phyloP scores from a whole-genome alignment of 305 asterid species.

The Fraxinus albicans region DNA sequence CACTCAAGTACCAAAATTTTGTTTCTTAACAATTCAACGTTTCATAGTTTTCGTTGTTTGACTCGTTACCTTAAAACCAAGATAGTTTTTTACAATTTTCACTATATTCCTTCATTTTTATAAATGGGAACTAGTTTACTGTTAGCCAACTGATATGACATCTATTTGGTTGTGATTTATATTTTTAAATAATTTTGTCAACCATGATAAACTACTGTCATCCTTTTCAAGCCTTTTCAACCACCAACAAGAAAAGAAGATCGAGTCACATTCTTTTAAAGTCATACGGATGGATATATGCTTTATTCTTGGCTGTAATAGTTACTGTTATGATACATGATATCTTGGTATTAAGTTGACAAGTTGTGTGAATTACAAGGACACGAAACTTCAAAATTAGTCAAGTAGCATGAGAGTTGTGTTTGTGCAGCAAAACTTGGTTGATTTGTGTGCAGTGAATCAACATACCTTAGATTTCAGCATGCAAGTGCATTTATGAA shows the following conservation, averaged over 20 bases:
- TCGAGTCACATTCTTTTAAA: not conserved
- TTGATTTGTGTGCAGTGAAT: conserved; percentile 6
- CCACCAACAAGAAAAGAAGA: not conserved
- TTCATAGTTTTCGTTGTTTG: not conserved
- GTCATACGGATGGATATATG: not conserved
- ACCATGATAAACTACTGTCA: not conserved
- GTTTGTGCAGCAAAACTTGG: conserved; percentile 1
- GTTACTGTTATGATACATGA: not conserved
- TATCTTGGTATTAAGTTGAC: not conserved
- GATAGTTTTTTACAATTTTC: not conserved
- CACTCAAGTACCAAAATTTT: not conserved
- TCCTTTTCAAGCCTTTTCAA: not conserved
- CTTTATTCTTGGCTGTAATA: not conserved
- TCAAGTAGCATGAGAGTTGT: not conserved
- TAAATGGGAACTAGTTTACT: not conserved
- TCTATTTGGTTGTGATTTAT: not conserved
- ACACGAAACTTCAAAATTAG: not conserved
- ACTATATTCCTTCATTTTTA: not conserved
- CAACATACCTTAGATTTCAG: conserved; percentile 74
- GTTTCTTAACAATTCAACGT: not conserved
- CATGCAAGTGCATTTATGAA: conserved; percentile 77
- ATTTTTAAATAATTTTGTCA: too few relatives aligned
- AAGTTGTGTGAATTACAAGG: not conserved
- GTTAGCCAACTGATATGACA: not conserved
- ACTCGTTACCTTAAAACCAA: not conserved